Conservation (phyloP, 2,329 filamentous ascomycete species). For the Juglanconis juglandina region DNA sequence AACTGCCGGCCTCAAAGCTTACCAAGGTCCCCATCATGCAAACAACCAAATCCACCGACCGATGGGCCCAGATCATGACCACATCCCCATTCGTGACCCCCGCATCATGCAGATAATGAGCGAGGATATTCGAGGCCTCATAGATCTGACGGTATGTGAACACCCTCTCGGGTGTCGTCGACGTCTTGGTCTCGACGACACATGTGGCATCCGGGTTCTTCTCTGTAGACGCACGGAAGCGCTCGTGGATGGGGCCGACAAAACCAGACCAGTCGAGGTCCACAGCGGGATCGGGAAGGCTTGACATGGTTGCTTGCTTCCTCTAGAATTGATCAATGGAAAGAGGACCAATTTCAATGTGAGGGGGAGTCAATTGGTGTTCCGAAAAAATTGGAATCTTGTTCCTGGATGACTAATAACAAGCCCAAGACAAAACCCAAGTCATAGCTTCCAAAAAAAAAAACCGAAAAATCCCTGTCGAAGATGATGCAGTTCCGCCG, state of each 20-base stretch:
- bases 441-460: slow-evolving; percentile 4
- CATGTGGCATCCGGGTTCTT: slow-evolving; percentile 60
- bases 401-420: slow-evolving; percentile 10
- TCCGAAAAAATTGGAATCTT: slow-evolving; percentile 3
- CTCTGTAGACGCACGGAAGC: slow-evolving; percentile 64
- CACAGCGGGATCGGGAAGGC: slow-evolving; percentile 60
- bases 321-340: background rate
- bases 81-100: slow-evolving; percentile 79
- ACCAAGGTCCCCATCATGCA: slow-evolving; percentile 71
- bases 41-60: slow-evolving; percentile 63
- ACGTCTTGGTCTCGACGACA: slow-evolving; percentile 46
- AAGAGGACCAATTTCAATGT: background rate
- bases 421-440: background rate
- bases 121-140: slow-evolving; percentile 76
- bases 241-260: slow-evolving; percentile 65
- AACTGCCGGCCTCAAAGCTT: background rate
- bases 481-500: slow-evolving; percentile 10
- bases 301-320: background rate
- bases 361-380: slow-evolving; percentile 3
- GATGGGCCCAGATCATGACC: slow-evolving; percentile 87
- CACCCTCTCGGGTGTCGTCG: slow-evolving; percentile 52
- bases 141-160: slow-evolving; percentile 88
- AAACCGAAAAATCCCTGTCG: slow-evolving; percentile 2
- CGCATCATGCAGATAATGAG: slow-evolving; percentile 71
- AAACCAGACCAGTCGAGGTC: slow-evolving; percentile 68